phyloP scores from a whole-genome alignment of 148 eudicot genomes.

The Dysphania ambrosioides region DNA sequence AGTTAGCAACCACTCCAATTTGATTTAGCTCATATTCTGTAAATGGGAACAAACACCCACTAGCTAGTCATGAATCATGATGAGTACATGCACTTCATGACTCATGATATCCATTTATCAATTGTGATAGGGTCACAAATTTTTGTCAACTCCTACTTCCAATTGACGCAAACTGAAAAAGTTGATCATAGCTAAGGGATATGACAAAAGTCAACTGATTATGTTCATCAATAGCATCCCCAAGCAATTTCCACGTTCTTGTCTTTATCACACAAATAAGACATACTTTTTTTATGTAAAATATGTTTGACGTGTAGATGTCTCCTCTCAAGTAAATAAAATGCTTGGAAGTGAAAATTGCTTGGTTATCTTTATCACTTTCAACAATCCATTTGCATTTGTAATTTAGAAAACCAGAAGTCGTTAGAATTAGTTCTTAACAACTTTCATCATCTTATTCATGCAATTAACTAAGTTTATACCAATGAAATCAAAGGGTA shows the following conservation, averaged over 20 bases:
- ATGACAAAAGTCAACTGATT: neutral
- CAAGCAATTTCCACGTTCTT: neutral
- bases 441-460: no score
- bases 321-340: no score
- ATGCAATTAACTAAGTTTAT: no score
- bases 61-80: neutral
- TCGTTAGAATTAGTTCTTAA: no score
- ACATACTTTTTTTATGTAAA: neutral
- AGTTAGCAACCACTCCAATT: conserved; percentile 12
- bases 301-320: no score
- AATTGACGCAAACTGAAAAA: neutral
- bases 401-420: no score
- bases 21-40: conserved; percentile 15
- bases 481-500: no score
- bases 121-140: neutral
- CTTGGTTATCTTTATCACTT: no score
- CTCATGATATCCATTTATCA: conserved; percentile 4
- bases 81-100: conserved; percentile 15
- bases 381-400: no score
- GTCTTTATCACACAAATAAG: neutral
- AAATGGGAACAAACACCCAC: conserved; percentile 21
- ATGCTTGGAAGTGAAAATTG: neutral
- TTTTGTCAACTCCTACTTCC: conserved; percentile 16
- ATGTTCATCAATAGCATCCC: neutral
- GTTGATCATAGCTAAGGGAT: neutral